Evolutionary conservation across 331 rosid genomes (phyloP).

Genomic region (Ulmus americana): DNA sequence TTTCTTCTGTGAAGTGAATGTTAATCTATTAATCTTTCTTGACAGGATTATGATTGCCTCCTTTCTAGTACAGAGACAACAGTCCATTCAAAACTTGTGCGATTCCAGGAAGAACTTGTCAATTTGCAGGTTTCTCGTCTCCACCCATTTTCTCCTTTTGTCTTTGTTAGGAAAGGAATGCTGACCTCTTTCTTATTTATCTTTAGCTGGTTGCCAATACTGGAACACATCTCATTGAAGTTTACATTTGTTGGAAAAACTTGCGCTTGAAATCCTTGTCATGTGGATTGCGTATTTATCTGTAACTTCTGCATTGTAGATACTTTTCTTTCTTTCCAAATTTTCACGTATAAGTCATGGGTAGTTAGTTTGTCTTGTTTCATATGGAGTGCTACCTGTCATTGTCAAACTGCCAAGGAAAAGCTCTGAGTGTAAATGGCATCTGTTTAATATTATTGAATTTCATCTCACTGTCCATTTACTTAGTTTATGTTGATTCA

Average conservation of each 20-base stretch:
- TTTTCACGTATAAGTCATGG: background rate
- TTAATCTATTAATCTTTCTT: constrained; percentile 12
- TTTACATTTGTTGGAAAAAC: background rate
- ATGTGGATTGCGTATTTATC: background rate
- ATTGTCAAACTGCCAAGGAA: background rate
- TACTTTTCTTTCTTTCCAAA: background rate
- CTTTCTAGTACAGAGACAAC: constrained; percentile 62
- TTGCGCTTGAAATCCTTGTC: background rate
- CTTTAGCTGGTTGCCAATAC: constrained; percentile 6
- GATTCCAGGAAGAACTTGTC: constrained; percentile 59
- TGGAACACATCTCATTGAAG: background rate
- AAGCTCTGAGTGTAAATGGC: background rate
- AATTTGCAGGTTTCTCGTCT: constrained; percentile 52
- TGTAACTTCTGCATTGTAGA: background rate
- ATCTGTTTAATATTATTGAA: background rate
- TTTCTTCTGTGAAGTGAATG: constrained; percentile 2
- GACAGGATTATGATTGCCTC: constrained; percentile 72
- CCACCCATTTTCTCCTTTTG: background rate
- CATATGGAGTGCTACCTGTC: background rate
- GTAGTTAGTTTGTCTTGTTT: background rate
- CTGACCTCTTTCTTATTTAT: background rate
- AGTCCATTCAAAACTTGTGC: constrained; percentile 59
- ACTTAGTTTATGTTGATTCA: background rate
- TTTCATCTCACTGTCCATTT: background rate
- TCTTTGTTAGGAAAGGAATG: background rate